Evolutionary conservation across 2,329 filamentous ascomycete species (phyloP).

Genomic region (Sphaceloma murrayae): DNA sequence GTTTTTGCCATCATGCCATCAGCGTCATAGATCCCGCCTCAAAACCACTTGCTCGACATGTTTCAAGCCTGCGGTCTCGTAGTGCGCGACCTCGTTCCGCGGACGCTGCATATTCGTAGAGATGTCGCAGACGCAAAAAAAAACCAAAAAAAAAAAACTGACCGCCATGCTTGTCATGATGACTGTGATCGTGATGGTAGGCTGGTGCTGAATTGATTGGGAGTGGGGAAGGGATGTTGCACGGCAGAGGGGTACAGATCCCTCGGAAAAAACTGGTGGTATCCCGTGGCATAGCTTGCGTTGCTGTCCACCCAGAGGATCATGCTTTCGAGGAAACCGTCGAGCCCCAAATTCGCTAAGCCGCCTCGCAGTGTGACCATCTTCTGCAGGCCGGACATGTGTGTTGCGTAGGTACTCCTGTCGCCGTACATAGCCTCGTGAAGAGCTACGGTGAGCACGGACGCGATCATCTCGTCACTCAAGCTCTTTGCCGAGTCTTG

Average conservation of each 20-base stretch:
- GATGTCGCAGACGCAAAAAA: too few species aligned
- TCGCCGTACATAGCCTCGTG: constrained; percentile 45
- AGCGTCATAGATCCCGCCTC: too few species aligned
- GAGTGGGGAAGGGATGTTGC: constrained; percentile 21
- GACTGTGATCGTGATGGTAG: neutral
- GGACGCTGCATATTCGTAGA: too few species aligned
- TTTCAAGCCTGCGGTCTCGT: too few species aligned
- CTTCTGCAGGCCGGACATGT: constrained; percentile 39
- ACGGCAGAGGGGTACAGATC: constrained; percentile 20
- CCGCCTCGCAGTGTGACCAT: constrained; percentile 41
- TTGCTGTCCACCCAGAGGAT: constrained; percentile 41
- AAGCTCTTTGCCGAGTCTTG: constrained; percentile 25
- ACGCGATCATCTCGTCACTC: constrained; percentile 39
- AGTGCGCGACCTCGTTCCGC: too few species aligned
- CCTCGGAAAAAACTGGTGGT: constrained; percentile 25
- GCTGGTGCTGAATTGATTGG: constrained; percentile 17
- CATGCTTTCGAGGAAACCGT: constrained; percentile 39
- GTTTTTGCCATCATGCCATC: too few species aligned
- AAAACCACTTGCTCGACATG: too few species aligned
- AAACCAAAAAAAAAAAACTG: too few species aligned
- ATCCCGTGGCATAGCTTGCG: constrained; percentile 22
- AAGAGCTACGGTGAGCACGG: constrained; percentile 44
- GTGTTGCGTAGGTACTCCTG: constrained; percentile 34
- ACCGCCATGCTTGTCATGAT: too few species aligned
- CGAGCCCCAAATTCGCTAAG: constrained; percentile 33